Percentiles rank a stretch among this genome's conserved stretches.
Evolutionary conservation across 202 grass and related monocot species (phyloP).

Genomic region (Panicum virgatum): DNA sequence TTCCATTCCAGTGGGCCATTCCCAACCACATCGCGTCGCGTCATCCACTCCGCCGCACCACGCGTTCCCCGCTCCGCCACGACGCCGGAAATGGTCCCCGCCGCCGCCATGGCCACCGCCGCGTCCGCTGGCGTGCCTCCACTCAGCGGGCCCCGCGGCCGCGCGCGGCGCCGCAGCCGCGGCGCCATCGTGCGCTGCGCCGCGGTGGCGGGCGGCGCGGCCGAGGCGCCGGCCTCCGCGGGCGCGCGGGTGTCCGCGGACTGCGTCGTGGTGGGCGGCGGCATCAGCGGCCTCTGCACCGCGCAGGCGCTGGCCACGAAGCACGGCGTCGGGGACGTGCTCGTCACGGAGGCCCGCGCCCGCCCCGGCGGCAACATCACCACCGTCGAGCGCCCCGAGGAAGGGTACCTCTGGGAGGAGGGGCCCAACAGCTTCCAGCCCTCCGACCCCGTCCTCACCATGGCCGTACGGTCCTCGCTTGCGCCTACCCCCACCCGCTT

Average conservation of each 20-base stretch:
- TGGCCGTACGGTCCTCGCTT: conserved; percentile 54
- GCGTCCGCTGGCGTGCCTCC: conserved; percentile 21
- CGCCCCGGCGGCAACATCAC: conserved; percentile 88
- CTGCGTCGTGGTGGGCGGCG: conserved; percentile 89
- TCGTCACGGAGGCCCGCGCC: conserved; percentile 79
- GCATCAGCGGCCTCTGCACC: conserved; percentile 85
- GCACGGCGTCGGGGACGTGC: conserved; percentile 49
- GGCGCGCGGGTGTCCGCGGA: conserved; percentile 48
- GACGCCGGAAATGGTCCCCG: conserved; percentile 35
- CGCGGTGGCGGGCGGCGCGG: conserved; percentile 34
- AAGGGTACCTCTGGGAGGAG: conserved; percentile 92
- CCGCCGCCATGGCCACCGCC: conserved; percentile 31
- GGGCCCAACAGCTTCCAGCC: conserved; percentile 98
- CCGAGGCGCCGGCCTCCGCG: conserved; percentile 28
- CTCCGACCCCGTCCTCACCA: conserved; percentile 77
- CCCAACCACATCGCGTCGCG: conserved; percentile 29
- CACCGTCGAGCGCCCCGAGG: conserved; percentile 66
- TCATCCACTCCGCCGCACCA: conserved; percentile 36
- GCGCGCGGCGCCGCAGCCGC: neutral
- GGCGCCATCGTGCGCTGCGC: conserved; percentile 10
- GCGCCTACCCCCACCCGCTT: neutral
- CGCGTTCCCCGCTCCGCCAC: neutral
- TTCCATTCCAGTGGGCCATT: conserved; percentile 1
- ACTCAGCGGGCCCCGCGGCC: neutral
- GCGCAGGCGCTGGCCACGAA: conserved; percentile 77